A percentile compares a stretch with the other conserved stretches of the same genome.
Conservation (phyloP, 2,329 filamentous ascomycete species). For the Sporothrix pallida region DNA sequence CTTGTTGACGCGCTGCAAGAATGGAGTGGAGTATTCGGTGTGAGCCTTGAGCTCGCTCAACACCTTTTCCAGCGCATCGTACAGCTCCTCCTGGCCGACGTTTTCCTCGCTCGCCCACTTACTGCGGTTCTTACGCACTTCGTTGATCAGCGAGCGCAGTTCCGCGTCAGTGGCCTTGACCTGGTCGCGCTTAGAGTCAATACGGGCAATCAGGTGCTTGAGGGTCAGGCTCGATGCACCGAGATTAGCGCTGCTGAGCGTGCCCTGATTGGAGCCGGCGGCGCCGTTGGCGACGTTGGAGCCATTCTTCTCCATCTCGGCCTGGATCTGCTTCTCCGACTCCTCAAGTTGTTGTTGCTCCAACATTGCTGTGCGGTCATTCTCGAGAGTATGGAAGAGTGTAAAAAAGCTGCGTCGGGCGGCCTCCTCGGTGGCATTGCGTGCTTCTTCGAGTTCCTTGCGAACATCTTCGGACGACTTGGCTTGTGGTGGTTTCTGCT, state of each 20-base stretch:
- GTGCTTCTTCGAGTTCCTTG: conserved; percentile 90
- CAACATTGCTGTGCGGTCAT: conserved; percentile 93
- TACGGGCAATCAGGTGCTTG: conserved; percentile 94
- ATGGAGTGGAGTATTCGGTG: conserved; percentile 96
- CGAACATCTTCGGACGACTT: conserved; percentile 86
- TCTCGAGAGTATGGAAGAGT: conserved; percentile 92
- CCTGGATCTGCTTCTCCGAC: conserved; percentile 93
- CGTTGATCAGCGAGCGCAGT: conserved; percentile 89
- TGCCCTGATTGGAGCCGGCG: conserved; percentile 72
- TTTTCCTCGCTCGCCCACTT: conserved; percentile 99
- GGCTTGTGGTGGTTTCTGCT: conserved; percentile 44
- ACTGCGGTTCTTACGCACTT: conserved; percentile 95
- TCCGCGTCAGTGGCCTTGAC: conserved; percentile 93
- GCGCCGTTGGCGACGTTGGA: conserved; percentile 45
- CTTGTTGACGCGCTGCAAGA: conserved; percentile 93
- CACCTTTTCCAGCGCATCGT: conserved; percentile 96
- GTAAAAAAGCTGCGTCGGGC: conserved; percentile 91
- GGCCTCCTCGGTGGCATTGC: conserved; percentile 86
- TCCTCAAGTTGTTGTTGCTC: conserved; percentile 97
- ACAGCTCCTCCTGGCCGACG: conserved; percentile 95
- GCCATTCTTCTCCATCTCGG: conserved; percentile 80
- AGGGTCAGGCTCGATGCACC: conserved; percentile 94
- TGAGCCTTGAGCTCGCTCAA: conserved; percentile 96
- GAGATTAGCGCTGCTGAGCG: conserved; percentile 89
- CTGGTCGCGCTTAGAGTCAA: conserved; percentile 88